Base-by-base conservation (phyloP, 257 asterid genomes). In the Gardenia jasminoides region DNA sequence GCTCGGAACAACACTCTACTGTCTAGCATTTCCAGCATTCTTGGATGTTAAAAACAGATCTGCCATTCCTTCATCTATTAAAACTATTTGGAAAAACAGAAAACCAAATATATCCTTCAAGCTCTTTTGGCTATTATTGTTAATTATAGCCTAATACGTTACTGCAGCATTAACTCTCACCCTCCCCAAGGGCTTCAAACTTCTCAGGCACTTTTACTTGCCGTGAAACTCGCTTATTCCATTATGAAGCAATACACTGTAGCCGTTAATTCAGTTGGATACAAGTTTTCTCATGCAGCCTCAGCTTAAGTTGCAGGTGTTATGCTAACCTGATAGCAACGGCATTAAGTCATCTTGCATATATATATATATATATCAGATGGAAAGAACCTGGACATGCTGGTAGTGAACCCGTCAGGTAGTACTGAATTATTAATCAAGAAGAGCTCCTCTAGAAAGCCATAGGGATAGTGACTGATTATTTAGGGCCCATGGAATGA, bases 1-100 rank as follows among this genome's bases (percentile, higher is more conserved):
- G 31, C 47, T 75, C 70, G 59, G 58, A 70, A 75, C 79, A 58
- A 61, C 41, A 16, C 26, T 56, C 28, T 30, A 43, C 36, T 33
- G 68, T 36, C 19, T 47, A 11, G 19, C 77, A 33, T 17, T 54
- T 22, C 17, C 68, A 54, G 8, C 22, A 36, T 33, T 36, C 26
- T 19, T 54, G 3, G n/a, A 7, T 36, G 22, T 47, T 33, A 6
- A 47, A 47, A 5, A n/a, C 68, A 59, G 26, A 75, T n/a, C 28
- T 75, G 31, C 19, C 20, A 59, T 62, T 26, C 43, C 12, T 64
- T 56, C 0, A 2, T 64, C n/a, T 28, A 48, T 20, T 58, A 16
- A 22, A 12, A n/a, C n/a, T 19, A 7, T 4, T 20, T 54, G 41
- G 43, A 17, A 15, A 75, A 15, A 24, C n/a, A 75, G 8, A 75